Percentiles rank a stretch among this genome's conserved stretches.
Conservation (phyloP, 1,284 basidiomycete genomes). For the Vanrija sp. region DNA sequence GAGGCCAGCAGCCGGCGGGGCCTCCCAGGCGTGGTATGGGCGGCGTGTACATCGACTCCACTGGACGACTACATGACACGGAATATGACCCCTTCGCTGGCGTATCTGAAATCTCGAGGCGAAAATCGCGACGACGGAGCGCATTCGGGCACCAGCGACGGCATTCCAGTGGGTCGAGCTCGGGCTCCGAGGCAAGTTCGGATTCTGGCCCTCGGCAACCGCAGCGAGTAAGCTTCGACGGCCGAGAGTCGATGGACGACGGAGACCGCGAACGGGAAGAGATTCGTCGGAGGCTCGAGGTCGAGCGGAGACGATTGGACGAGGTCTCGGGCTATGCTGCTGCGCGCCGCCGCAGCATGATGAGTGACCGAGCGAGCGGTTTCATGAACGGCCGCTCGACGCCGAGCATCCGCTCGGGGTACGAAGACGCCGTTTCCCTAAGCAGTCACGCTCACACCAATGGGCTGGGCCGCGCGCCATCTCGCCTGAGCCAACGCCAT, state of each 20-base stretch:
- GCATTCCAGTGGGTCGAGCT: slow-evolving; percentile 13
- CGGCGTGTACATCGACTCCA: slow-evolving; percentile 44
- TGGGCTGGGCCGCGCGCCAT: not conserved
- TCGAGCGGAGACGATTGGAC: slow-evolving; percentile 39
- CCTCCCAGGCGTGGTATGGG: not conserved
- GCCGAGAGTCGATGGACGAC: not conserved
- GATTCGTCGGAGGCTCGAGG: slow-evolving; percentile 30
- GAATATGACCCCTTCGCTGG: slow-evolving; percentile 49
- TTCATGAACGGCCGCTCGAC: slow-evolving; percentile 25
- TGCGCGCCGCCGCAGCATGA: slow-evolving; percentile 35
- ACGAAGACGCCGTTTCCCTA: not conserved
- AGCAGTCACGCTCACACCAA: not conserved
- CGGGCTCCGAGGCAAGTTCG: slow-evolving; percentile 6
- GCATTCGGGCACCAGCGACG: slow-evolving; percentile 42
- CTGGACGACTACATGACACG: slow-evolving; percentile 46
- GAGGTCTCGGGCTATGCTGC: slow-evolving; percentile 39
- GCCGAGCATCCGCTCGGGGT: slow-evolving; percentile 21
- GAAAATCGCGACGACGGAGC: slow-evolving; percentile 34
- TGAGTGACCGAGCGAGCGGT: slow-evolving; percentile 31
- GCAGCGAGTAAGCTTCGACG: slow-evolving; percentile 1
- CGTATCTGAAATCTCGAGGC: slow-evolving; percentile 38
- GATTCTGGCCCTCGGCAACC: not conserved
- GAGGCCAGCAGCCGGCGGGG: not conserved
- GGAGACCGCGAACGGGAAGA: slow-evolving; percentile 33
- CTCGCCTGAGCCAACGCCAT: slow-evolving; percentile 1